Evolutionary conservation across 2,329 filamentous ascomycete genomes (phyloP).

Genomic region (Colletotrichum cereale): DNA sequence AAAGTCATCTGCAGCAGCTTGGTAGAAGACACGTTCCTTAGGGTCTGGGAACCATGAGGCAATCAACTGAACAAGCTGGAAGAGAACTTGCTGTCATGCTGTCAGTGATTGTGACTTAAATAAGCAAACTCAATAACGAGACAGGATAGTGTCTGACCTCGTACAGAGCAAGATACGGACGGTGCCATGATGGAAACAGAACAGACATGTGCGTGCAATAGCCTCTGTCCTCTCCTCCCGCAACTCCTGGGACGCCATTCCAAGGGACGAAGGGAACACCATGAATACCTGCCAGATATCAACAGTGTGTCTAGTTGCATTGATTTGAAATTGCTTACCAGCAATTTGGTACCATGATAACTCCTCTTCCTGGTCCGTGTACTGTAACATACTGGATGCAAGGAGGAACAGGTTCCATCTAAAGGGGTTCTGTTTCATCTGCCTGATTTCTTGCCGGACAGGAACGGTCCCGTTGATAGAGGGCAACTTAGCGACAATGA

Average conservation of each 20-base stretch:
- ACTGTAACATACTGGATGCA: conserved; percentile 79
- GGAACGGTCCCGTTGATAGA: conserved; percentile 56
- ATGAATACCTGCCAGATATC: conserved; percentile 74
- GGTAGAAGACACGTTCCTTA: conserved; percentile 62
- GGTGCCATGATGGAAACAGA: conserved; percentile 86
- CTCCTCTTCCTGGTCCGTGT: conserved; percentile 69
- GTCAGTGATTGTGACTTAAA: neutral
- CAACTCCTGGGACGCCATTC: conserved; percentile 62
- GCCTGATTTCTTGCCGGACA: conserved; percentile 74
- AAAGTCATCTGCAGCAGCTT: conserved; percentile 62
- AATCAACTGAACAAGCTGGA: conserved; percentile 54
- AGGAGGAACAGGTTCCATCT: conserved; percentile 84
- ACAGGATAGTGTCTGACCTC: conserved; percentile 56
- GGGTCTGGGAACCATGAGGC: conserved; percentile 61
- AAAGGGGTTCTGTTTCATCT: conserved; percentile 73
- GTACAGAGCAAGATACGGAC: conserved; percentile 78
- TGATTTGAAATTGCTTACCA: conserved; percentile 62
- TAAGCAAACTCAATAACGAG: neutral
- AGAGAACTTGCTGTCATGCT: conserved; percentile 54
- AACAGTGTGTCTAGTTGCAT: conserved; percentile 14
- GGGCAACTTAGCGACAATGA: conserved; percentile 60
- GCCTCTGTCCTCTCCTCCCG: conserved; percentile 69
- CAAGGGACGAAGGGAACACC: conserved; percentile 75
- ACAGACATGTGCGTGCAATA: conserved; percentile 84
- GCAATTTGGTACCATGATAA: conserved; percentile 85